phyloP scores from a whole-genome alignment of 1,284 basidiomycete genomes.

The Entoloma clypeatum region DNA sequence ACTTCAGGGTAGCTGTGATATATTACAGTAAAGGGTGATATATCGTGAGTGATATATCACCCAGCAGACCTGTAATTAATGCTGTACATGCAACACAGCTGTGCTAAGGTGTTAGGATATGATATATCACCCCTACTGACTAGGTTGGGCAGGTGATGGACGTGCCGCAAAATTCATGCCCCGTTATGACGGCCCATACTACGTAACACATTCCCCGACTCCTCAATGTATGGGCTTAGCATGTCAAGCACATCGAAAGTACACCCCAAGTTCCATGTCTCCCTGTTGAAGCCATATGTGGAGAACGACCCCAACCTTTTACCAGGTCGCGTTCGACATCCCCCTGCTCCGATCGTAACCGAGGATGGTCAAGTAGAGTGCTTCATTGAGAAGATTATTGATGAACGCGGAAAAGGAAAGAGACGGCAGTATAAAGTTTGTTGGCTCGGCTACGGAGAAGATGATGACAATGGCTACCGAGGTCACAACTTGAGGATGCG shows the following conservation, averaged over 20 bases:
- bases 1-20: too few relatives aligned
- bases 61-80: too few relatives aligned
- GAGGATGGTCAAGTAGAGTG: constrained; percentile 22
- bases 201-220: constrained; percentile 19
- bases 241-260: constrained; percentile 23
- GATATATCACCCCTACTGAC: too few relatives aligned
- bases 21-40: too few relatives aligned
- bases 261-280: constrained; percentile 19
- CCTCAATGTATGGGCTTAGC: constrained; percentile 23
- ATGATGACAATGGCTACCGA: constrained; percentile 28
- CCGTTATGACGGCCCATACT: constrained; percentile 31
- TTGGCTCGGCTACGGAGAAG: constrained; percentile 21
- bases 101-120: too few relatives aligned
- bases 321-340: constrained; percentile 16
- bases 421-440: constrained; percentile 20
- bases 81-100: too few relatives aligned
- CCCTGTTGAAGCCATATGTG: constrained; percentile 16
- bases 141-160: constrained; percentile 22
- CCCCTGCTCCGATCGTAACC: constrained; percentile 15
- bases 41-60: too few relatives aligned
- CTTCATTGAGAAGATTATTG: constrained; percentile 25
- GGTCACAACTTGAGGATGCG: too few relatives aligned
- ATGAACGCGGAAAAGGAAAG: constrained; percentile 16
- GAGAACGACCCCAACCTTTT: constrained; percentile 21
- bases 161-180: constrained; percentile 34